Percentiles rank a stretch among this genome's conserved stretches.
Evolutionary conservation across 1,284 basidiomycete genomes (phyloP).

Genomic region (Sanghuangporus sanghuang): DNA sequence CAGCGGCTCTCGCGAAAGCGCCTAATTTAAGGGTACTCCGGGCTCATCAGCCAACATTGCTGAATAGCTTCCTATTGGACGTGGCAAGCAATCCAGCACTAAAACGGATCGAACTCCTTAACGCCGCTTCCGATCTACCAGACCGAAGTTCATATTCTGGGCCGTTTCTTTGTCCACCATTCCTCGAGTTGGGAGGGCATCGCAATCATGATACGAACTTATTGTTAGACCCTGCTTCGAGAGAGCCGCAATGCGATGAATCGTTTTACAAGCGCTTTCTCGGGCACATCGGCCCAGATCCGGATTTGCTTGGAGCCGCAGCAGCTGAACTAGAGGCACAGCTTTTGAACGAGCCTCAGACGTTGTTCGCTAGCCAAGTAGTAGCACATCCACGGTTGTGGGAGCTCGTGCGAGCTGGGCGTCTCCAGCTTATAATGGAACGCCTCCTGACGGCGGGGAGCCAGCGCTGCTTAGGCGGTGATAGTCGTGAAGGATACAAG

Average conservation of each 20-base stretch:
- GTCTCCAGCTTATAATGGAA: conserved; percentile 11
- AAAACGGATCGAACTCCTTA: conserved; percentile 37
- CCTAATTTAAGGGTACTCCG: conserved; percentile 36
- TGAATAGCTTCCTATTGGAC: conserved; percentile 41
- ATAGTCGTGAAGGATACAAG: background rate
- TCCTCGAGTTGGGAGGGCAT: no score
- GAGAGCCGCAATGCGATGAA: background rate
- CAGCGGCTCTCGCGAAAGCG: conserved; percentile 31
- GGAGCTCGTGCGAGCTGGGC: conserved; percentile 11
- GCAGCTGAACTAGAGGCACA: background rate
- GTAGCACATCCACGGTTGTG: conserved; percentile 10
- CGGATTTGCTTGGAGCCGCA: background rate
- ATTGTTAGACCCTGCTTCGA: background rate
- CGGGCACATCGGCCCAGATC: background rate
- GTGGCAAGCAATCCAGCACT: conserved; percentile 38
- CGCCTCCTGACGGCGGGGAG: background rate
- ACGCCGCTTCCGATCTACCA: conserved; percentile 20
- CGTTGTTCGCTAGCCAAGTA: conserved; percentile 12
- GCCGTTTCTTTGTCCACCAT: background rate
- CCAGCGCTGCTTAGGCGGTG: background rate
- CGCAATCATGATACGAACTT: background rate
- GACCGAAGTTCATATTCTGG: background rate
- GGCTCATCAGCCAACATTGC: conserved; percentile 41
- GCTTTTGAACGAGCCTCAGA: background rate
- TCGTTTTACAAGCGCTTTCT: background rate